These are phyloP conservation scores for Botrytis medusae DNA, from an alignment of 2,329 filamentous ascomycete species.

Conservation along the genomic window DNA sequence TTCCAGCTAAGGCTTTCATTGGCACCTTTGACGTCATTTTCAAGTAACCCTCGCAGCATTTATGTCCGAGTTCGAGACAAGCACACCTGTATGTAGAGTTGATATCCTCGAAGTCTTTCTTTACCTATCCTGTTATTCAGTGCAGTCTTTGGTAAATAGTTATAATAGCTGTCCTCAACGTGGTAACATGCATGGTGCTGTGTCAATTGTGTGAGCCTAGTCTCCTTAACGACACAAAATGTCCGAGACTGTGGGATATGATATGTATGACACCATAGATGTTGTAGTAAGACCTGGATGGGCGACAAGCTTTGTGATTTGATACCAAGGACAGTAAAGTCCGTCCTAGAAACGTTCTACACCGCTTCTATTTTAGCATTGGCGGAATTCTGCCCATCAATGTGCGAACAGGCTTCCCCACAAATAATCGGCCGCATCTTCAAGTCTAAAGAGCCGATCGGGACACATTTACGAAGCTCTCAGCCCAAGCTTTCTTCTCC, in stretches of 20 bases:
- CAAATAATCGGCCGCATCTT: not conserved
- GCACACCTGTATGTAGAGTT: not conserved
- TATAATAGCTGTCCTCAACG: not conserved
- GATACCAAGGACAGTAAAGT: not conserved
- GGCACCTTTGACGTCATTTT: conserved; percentile 54
- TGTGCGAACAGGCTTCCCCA: conserved; percentile 2
- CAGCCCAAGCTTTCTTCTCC: not conserved
- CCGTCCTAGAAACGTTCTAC: too few species aligned
- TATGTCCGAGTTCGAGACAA: too few species aligned
- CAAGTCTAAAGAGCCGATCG: conserved; percentile 9
- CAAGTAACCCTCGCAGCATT: conserved; percentile 47
- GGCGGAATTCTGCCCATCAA: not conserved
- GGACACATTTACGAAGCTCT: conserved; percentile 13
- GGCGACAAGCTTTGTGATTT: not conserved
- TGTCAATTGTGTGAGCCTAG: not conserved
- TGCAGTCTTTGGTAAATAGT: not conserved
- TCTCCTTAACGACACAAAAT: not conserved
- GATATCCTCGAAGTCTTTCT: not conserved
- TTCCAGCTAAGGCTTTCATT: conserved; percentile 51
- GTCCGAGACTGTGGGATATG: not conserved
- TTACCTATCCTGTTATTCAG: not conserved
- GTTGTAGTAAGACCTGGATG: not conserved
- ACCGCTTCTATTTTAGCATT: not conserved
- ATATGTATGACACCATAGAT: not conserved
- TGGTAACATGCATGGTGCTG: not conserved